These are phyloP conservation scores for Globisporangium middletonii DNA, from an alignment of 352 stramenopile genomes.

Conservation along the genomic window DNA sequence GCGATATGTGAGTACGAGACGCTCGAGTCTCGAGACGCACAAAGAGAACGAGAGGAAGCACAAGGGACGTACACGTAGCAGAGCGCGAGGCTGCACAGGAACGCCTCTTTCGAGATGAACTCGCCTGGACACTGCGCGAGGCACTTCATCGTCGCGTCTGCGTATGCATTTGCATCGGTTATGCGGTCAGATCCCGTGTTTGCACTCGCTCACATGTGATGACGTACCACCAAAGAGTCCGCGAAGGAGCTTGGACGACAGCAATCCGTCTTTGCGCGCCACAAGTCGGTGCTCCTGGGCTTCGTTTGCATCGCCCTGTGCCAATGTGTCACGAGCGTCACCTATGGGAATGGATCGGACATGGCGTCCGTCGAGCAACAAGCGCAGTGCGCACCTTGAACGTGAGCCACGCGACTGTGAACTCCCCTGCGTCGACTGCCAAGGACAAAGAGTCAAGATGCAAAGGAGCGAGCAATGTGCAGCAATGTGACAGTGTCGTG, in stretches of 20 bases:
- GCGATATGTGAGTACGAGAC: neutral
- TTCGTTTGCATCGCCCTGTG: conserved; percentile 64
- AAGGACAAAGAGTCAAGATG: neutral
- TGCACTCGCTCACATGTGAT: neutral
- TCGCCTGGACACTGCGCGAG: conserved; percentile 54
- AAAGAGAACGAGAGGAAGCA: neutral
- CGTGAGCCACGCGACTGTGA: conserved; percentile 82
- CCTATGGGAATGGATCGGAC: neutral
- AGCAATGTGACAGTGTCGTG: neutral
- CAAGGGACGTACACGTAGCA: conserved; percentile 58
- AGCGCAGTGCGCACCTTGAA: conserved; percentile 54
- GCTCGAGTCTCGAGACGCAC: neutral
- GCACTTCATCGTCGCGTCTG: conserved; percentile 59
- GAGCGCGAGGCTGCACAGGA: conserved; percentile 62
- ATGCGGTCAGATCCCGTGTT: neutral
- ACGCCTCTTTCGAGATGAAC: conserved; percentile 61
- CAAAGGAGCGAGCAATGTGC: neutral
- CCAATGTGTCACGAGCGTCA: neutral
- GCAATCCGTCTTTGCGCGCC: conserved; percentile 59
- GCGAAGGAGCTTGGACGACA: conserved; percentile 72
- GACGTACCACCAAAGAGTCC: conserved; percentile 69
- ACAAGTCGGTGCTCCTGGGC: conserved; percentile 56
- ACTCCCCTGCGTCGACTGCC: conserved; percentile 66
- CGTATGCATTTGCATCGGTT: conserved; percentile 3
- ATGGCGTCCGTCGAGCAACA: neutral